Evolutionary conservation across 2,329 filamentous ascomycete genomes (phyloP).

Genomic region (Pseudocercospora cruenta): DNA sequence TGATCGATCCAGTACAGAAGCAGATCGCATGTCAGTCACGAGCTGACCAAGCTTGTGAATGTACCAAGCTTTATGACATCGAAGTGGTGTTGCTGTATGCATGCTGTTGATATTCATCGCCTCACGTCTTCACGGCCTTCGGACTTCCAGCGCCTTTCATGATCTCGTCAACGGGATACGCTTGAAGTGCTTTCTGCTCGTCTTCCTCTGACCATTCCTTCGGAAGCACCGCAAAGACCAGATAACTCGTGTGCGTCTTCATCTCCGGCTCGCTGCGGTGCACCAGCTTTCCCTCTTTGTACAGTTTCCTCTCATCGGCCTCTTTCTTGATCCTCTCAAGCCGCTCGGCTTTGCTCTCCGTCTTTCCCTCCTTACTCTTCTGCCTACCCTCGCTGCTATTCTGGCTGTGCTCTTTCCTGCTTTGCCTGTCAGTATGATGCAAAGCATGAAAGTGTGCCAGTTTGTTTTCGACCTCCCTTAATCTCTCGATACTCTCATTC

Average conservation of each 20-base stretch:
- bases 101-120: neutral
- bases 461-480: conserved; percentile 73
- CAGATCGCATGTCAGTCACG: neutral
- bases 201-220: conserved; percentile 82
- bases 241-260: conserved; percentile 96
- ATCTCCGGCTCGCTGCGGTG: conserved; percentile 84
- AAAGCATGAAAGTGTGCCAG: conserved; percentile 65
- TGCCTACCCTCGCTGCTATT: conserved; percentile 19
- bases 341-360: conserved; percentile 33
- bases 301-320: conserved; percentile 57
- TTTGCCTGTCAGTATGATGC: conserved; percentile 2
- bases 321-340: conserved; percentile 41
- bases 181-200: conserved; percentile 57
- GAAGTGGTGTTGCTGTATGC: neutral
- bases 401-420: conserved; percentile 16
- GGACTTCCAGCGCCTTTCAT: conserved; percentile 19
- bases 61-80: too few relatives aligned
- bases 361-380: conserved; percentile 25
- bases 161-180: conserved; percentile 28
- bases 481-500: conserved; percentile 72
- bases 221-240: conserved; percentile 91
- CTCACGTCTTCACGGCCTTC: conserved; percentile 12
- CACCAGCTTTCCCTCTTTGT: conserved; percentile 75
- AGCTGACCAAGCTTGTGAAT: too few relatives aligned
- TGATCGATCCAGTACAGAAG: neutral